Base-by-base conservation (phyloP, 805 yeast genomes). In the Pichia ethanolica region DNA sequence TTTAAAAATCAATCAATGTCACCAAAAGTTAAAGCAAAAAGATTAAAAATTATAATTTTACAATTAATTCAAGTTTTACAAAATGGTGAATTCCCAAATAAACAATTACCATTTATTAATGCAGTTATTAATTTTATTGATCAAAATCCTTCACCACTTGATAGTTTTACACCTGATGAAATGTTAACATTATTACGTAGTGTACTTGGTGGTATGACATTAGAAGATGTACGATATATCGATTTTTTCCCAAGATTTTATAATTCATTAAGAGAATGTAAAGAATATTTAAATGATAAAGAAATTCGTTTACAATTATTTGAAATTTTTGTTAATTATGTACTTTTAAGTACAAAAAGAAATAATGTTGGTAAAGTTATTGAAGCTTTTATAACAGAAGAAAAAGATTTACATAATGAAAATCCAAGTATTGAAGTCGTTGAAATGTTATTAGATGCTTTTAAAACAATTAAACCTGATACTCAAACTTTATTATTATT, bases 231-330 rank as follows among this genome's bases (percentile, higher is more conserved):
- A 7, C 53, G 51, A 27, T 50, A 56, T 44, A 38, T 59, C 42
- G 62, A 61, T 53, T 67, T 66, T 53, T 65, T 68, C 44, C 71
- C 71, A 5, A 49, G 63, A 25, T 64, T 66, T 45, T 68, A 67
- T 46, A 60, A 58, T 26, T 45, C 63, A 4, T 38, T 67, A 44
- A 53, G 69, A 52, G 57, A 56, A 10, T 59, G 64, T 9, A 26
- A 53, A 0, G 54, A 51, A n/a, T 66, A 63, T 42, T 37, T 46
- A 0, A 12, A 50, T 26, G 54, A 63, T 47, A 30, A 34, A n/a
- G 42, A 40, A 5, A 41, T 59, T 10, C 54, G 70, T 44, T 46
- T 66, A 47, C 60, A 65, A 37, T 50, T 67, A 5, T 64, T 66
- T 52, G 68, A 65, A 51, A 55, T 66, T 13, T 66, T 68, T 47